Percentiles rank a stretch among this genome's conserved stretches.
Conservation (phyloP, 805 yeast genomes). For the Cyberlindnera sargentensis region DNA sequence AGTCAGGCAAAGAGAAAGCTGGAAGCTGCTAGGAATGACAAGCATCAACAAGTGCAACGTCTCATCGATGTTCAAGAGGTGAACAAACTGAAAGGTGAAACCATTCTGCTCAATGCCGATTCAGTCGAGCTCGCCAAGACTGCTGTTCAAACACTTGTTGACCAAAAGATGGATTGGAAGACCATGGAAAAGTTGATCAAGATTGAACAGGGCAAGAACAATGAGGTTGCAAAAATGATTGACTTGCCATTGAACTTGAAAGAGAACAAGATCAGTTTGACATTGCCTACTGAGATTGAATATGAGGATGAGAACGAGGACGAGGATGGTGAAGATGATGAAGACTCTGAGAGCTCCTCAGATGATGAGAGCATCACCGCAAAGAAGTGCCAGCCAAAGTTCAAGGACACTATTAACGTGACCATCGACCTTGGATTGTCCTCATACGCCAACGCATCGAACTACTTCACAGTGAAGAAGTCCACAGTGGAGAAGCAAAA, state of each 20-base stretch:
- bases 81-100: conserved; percentile 63
- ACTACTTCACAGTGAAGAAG: conserved; percentile 72
- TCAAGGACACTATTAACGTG: conserved; percentile 35
- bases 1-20: conserved; percentile 68
- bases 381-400: conserved; percentile 7
- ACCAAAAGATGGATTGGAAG: conserved; percentile 92
- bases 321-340: conserved; percentile 7
- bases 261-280: conserved; percentile 57
- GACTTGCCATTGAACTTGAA: conserved; percentile 62
- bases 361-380: conserved; percentile 10
- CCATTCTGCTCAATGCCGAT: conserved; percentile 63
- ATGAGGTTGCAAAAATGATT: conserved; percentile 55
- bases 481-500: conserved; percentile 69
- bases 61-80: conserved; percentile 54
- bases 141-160: conserved; percentile 58
- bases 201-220: conserved; percentile 62
- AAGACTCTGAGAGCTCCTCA: conserved; percentile 19
- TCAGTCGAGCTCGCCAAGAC: conserved; percentile 63
- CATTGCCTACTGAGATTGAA: conserved; percentile 41
- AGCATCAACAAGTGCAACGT: conserved; percentile 59
- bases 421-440: conserved; percentile 63
- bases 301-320: conserved; percentile 23
- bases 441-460: conserved; percentile 84
- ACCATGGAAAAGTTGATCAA: conserved; percentile 72
- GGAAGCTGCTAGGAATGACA: conserved; percentile 68